Evolutionary conservation across 163 green algal genomes (phyloP).

Genomic region (Smithsoniella earleae): DNA sequence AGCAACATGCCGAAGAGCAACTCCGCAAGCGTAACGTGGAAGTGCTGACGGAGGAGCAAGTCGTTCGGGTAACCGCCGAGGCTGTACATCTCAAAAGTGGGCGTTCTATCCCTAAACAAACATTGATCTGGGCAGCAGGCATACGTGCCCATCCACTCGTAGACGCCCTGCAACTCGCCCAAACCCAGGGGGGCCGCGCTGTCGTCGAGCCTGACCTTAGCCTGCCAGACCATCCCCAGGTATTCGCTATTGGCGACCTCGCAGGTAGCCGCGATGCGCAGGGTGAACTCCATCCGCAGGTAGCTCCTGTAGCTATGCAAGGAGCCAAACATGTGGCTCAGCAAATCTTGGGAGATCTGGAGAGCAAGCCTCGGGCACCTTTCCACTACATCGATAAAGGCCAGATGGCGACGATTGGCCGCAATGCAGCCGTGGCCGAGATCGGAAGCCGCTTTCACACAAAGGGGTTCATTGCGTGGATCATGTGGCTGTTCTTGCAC

Average conservation of each 20-base stretch:
- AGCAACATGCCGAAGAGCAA: too few species aligned
- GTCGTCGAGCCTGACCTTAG: not conserved
- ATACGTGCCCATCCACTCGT: not conserved
- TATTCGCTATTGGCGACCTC: not conserved
- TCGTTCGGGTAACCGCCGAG: too few species aligned
- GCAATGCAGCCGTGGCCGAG: not conserved
- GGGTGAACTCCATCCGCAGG: not conserved
- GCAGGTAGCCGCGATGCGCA: not conserved
- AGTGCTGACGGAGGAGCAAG: too few species aligned
- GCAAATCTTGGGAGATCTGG: not conserved
- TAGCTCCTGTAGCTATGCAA: not conserved
- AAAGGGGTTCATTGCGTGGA: not conserved
- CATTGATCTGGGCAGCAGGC: not conserved
- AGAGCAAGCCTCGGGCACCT: not conserved
- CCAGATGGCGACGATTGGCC: not conserved
- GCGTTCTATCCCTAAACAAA: too few species aligned
- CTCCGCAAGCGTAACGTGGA: too few species aligned
- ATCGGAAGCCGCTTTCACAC: not conserved
- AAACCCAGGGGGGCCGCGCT: not conserved
- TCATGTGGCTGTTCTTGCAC: not conserved
- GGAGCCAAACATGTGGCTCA: not conserved
- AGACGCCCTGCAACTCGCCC: not conserved
- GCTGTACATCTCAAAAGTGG: too few species aligned
- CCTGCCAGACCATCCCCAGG: not conserved
- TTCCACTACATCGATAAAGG: not conserved